phyloP scores from a whole-genome alignment of 495 filamentous ascomycete species.

The Tuber melanosporum region DNA sequence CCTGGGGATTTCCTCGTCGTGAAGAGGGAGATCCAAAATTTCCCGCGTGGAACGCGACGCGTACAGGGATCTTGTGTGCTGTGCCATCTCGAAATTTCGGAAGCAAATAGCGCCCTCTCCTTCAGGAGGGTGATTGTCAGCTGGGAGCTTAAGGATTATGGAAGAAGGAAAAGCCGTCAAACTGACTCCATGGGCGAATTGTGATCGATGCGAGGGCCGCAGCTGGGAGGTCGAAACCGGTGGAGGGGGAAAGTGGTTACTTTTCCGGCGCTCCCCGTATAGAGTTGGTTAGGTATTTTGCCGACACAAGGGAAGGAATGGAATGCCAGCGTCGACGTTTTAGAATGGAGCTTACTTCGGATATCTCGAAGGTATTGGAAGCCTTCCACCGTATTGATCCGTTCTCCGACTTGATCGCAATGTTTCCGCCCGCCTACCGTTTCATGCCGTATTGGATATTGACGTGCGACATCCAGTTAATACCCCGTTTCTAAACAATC shows the following conservation, averaged over 20 bases:
- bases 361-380: neutral
- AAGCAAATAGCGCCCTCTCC: neutral
- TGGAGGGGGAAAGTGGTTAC: neutral
- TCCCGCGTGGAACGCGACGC: neutral
- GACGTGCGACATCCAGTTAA: neutral
- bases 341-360: neutral
- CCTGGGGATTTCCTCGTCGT: neutral
- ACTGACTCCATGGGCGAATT: neutral
- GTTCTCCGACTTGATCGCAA: neutral
- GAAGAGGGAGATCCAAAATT: neutral
- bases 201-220: neutral
- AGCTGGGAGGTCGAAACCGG: neutral
- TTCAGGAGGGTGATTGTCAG: neutral
- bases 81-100: neutral
- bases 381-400: neutral
- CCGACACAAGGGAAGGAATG: neutral
- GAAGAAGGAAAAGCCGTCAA: neutral
- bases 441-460: neutral
- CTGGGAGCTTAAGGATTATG: neutral
- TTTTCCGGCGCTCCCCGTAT: neutral
- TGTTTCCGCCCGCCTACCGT: neutral
- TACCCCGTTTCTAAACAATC: neutral
- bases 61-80: neutral
- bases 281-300: neutral
- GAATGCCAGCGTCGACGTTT: neutral